A percentile compares a stretch with the other conserved stretches of the same genome.
Evolutionary conservation across 2,329 filamentous ascomycete genomes (phyloP).

Genomic region (Chaetomiaceae sp.): DNA sequence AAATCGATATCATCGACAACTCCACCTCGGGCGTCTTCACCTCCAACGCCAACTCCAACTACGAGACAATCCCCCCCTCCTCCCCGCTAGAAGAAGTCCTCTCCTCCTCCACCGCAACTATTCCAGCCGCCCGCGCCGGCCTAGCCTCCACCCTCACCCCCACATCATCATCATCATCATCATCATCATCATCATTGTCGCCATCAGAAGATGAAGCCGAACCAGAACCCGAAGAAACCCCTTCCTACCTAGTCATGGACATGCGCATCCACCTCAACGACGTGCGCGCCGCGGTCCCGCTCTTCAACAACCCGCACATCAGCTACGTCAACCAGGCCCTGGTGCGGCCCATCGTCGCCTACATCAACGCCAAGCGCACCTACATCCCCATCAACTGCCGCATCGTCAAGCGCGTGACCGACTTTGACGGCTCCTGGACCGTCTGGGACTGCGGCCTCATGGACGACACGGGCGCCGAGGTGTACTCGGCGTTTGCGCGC

Average conservation of each 20-base stretch:
- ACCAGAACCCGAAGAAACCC: slow-evolving; percentile 49
- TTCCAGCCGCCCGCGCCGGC: slow-evolving; percentile 1
- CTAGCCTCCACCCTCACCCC: background rate
- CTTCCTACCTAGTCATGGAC: slow-evolving; percentile 86
- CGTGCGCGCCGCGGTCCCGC: slow-evolving; percentile 83
- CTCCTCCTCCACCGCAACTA: background rate
- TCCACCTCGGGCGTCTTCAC: slow-evolving; percentile 5
- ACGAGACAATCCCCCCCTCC: background rate
- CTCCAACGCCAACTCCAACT: background rate
- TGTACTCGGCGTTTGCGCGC: slow-evolving; percentile 87
- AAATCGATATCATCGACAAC: slow-evolving; percentile 20
- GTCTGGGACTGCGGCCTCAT: slow-evolving; percentile 89
- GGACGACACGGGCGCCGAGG: slow-evolving; percentile 89
- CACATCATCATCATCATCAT: background rate
- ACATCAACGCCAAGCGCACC: slow-evolving; percentile 91
- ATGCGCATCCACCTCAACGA: slow-evolving; percentile 93
- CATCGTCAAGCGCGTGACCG: slow-evolving; percentile 80
- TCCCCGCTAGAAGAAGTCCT: slow-evolving; percentile 7
- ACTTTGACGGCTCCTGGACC: slow-evolving; percentile 96
- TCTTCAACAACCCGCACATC: slow-evolving; percentile 79
- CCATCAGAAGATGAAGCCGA: background rate
- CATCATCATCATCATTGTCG: no score
- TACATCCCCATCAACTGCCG: slow-evolving; percentile 95
- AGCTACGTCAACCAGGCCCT: slow-evolving; percentile 96
- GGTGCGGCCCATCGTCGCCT: slow-evolving; percentile 92